Evolutionary conservation across 2,329 filamentous ascomycete genomes (phyloP).

Genomic region (Alternaria postmessia): DNA sequence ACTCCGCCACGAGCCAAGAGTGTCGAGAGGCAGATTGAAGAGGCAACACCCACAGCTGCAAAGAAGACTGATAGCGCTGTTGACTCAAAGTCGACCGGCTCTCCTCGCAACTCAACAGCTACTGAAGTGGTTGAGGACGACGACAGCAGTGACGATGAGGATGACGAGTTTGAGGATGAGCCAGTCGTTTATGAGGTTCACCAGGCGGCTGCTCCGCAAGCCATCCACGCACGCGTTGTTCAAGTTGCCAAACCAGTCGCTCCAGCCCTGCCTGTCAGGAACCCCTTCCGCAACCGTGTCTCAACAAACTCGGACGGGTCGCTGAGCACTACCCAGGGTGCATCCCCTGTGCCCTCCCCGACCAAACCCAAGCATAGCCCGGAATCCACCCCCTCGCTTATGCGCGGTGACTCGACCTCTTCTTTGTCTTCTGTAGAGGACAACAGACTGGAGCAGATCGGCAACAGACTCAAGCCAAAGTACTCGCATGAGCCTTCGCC

Average conservation of each 20-base stretch:
- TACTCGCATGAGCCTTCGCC: conserved; percentile 25
- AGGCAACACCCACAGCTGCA: conserved; percentile 9
- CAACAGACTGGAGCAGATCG: conserved; percentile 39
- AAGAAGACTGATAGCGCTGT: conserved; percentile 4
- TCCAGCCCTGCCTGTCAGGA: conserved; percentile 79
- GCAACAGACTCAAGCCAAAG: conserved; percentile 38
- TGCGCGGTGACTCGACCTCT: conserved; percentile 45
- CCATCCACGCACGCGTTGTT: conserved; percentile 80
- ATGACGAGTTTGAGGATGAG: conserved; percentile 63
- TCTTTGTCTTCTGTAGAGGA: conserved; percentile 46
- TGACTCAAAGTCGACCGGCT: conserved; percentile 11
- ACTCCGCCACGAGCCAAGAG: conserved; percentile 20
- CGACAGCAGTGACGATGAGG: conserved; percentile 54
- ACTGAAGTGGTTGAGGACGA: conserved; percentile 56
- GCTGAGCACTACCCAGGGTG: conserved; percentile 30
- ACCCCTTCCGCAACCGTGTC: conserved; percentile 64
- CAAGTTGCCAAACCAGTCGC: conserved; percentile 82
- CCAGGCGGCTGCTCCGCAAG: conserved; percentile 68
- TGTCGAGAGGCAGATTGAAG: conserved; percentile 14
- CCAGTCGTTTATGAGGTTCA: conserved; percentile 75
- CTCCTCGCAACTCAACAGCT: conserved; percentile 6
- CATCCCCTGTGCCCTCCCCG: conserved; percentile 31
- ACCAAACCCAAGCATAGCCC: conserved; percentile 39
- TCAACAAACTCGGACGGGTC: conserved; percentile 45
- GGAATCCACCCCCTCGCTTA: conserved; percentile 46